These are phyloP conservation scores for Myochromella boudieri DNA, from an alignment of 768 basidiomycete genomes.

Conservation along the genomic window DNA sequence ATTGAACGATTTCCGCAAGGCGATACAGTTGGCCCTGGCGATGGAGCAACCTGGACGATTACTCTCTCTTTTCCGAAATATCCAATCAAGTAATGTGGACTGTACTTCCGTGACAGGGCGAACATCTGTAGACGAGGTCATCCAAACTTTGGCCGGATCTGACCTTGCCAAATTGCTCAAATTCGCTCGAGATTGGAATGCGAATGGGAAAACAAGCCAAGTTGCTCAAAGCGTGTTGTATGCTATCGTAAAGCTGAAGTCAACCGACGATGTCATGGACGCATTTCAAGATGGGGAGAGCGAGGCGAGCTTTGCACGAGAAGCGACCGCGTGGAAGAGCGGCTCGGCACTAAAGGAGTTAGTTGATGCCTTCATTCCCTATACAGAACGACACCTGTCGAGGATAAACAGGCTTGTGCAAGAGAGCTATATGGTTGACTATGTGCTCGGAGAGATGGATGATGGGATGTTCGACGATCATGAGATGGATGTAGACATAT, in stretches of 20 bases:
- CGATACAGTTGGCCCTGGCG: constrained; percentile 87
- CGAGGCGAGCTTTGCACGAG: constrained; percentile 28
- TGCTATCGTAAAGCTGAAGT: constrained; percentile 74
- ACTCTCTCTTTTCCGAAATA: constrained; percentile 70
- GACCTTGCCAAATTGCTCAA: constrained; percentile 82
- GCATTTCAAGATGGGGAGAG: constrained; percentile 55
- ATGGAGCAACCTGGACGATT: constrained; percentile 94
- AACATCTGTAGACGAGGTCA: constrained; percentile 74
- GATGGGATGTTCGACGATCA: constrained; percentile 65
- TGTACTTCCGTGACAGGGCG: constrained; percentile 61
- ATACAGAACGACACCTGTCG: constrained; percentile 89
- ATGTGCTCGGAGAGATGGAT: constrained; percentile 85
- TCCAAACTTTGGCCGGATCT: constrained; percentile 64
- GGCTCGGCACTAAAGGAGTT: constrained; percentile 62
- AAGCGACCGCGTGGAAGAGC: constrained; percentile 15
- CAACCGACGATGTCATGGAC: constrained; percentile 69
- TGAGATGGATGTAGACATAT: constrained; percentile 35
- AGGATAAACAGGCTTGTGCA: constrained; percentile 86
- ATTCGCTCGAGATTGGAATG: constrained; percentile 91
- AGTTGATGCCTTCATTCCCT: constrained; percentile 85
- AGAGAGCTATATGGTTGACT: constrained; percentile 96
- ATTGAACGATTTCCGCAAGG: constrained; percentile 85
- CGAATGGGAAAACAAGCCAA: constrained; percentile 82
- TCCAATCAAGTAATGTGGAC: constrained; percentile 36
- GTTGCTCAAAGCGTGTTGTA: constrained; percentile 85